Percentiles rank a stretch among this genome's conserved stretches.
phyloP scores from a whole-genome alignment of 495 filamentous ascomycete species.

The Daldinia bambusicola region DNA sequence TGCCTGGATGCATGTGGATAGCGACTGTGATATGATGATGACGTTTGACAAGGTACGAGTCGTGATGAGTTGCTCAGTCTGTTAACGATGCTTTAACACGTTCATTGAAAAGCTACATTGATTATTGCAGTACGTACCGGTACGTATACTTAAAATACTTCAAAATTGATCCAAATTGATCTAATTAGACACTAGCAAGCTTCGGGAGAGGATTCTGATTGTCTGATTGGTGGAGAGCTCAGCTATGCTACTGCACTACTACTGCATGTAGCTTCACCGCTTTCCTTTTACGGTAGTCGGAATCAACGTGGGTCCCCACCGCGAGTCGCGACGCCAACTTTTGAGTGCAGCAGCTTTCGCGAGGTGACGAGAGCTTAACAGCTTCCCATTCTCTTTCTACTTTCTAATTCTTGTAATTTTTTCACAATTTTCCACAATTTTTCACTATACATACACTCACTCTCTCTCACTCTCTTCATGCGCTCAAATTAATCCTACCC shows the following conservation, averaged over 20 bases:
- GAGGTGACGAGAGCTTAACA: slow-evolving; percentile 30
- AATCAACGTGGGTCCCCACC: slow-evolving; percentile 34
- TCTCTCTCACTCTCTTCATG: slow-evolving; percentile 9
- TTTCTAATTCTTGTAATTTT: slow-evolving; percentile 20
- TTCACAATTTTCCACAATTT: too few species aligned
- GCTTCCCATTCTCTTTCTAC: not conserved
- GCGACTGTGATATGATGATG: not conserved
- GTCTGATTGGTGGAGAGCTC: slow-evolving; percentile 27
- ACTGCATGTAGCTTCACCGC: slow-evolving; percentile 26
- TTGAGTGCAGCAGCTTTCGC: slow-evolving; percentile 12
- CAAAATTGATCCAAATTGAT: not conserved
- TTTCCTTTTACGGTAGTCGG: slow-evolving; percentile 30
- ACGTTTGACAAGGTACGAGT: not conserved
- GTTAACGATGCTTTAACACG: slow-evolving; percentile 17
- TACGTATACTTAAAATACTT: slow-evolving; percentile 14
- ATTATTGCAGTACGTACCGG: slow-evolving; percentile 7
- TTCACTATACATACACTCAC: slow-evolving; percentile 13
- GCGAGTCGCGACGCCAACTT: slow-evolving; percentile 42
- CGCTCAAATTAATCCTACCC: slow-evolving; percentile 20
- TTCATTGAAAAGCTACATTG: not conserved
- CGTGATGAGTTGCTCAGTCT: slow-evolving; percentile 16
- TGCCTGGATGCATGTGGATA: too few species aligned
- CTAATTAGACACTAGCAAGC: not conserved
- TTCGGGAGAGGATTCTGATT: slow-evolving; percentile 7
- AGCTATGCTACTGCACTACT: slow-evolving; percentile 24